Evolutionary conservation across 1,284 basidiomycete genomes (phyloP), one percentile per base, ranked within the genome.

Genomic region (Leccinum huronense): DNA sequence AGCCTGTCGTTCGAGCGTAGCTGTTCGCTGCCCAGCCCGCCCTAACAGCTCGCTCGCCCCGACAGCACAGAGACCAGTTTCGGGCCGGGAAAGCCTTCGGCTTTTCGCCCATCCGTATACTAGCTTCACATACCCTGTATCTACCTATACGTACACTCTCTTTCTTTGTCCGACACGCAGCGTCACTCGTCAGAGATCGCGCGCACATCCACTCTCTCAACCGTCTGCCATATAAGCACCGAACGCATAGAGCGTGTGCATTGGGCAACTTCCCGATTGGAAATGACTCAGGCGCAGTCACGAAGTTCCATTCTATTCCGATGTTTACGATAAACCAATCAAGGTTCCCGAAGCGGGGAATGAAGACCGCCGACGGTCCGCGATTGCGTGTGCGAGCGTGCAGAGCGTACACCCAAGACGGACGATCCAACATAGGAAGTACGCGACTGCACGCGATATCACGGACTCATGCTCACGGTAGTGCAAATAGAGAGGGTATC

Each of bases 281-380:
- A 27, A 51, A 51, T 8, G 23, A 23, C 23, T 27, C 23, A 14
- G 48, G 48, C 48, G 48, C 48, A 27, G 48, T 51, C 19, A 23
- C 23, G 23, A 51, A 51, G 23, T 27, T 51, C 23, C 23, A 48
- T 57, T n/a, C 42, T 31, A 11, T 58, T 60, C 45, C 30, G 13
- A 58, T n/a, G 45, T 27, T 27, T 62, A 54, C 33, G 48, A 34
- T 45, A 67, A 54, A 48, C 31, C 19, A 19, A 48, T 34, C 27
- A 14, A 34, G 53, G 33, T 42, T 45, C 55, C 58, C 5, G 27
- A 61, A 57, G 38, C 27, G 36, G 54, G 31, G 11, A 19, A 3
- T 13, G 19, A 56, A 55, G 33, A 33, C 27, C 48, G 48, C 23
- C 5, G 23, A 27, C 23, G 23, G 14, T 36, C 13, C 30, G 19